Evolutionary conservation across 768 basidiomycete species (phyloP), one percentile per base, ranked within the genome.

Genomic region (Pulveroboletus sp.): DNA sequence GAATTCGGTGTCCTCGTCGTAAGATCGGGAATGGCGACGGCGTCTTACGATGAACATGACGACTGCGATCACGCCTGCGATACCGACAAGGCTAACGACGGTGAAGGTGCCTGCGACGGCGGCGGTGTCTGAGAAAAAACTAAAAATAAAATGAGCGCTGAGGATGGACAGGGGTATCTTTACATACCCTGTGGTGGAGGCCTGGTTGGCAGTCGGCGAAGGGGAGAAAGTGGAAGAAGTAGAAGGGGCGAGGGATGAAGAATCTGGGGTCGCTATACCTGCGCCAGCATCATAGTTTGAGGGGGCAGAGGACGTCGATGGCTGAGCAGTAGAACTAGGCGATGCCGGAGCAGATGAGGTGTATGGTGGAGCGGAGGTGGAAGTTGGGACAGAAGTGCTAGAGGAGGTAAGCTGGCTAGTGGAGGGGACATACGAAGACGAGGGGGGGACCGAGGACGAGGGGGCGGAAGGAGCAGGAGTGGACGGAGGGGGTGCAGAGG

Each of bases 81-180:
- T 12, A 17, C 52, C 63, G 8, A 73, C 49, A 3, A 79, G 54
- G 41, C 71, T 74, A 45, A 72, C 67, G 48, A 70, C 64, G 34
- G 71, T 66, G 51, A 78, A 79, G 0, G 71, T 72, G 34, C 71
- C 74, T 0, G 73, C 78, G 17, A 77, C 73, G 0, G 75, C 78
- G 30, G 68, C 73, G 43, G 70, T 75, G 54, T 76, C 72, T 39
- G 67, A 54, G 55, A 76, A 72, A 69, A 79, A 79, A 50, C 78
- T 78, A 45, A 20, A 17, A 36, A 1, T 22, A 24, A 32, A 29
- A 1, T 56, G 36, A 54, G 26, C 3, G 4, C 13, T 5, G 2
- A 34, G 3, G 10, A 22, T 22, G 24, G 4, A 6, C 1, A 4
- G 12, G 7, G 24, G 14, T 16, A 31, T 2, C 1, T 12, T 11